A percentile compares a stretch with the other conserved stretches of the same genome.
Conservation (phyloP, 1,284 basidiomycete species). For the Sporisorium graminicola region DNA sequence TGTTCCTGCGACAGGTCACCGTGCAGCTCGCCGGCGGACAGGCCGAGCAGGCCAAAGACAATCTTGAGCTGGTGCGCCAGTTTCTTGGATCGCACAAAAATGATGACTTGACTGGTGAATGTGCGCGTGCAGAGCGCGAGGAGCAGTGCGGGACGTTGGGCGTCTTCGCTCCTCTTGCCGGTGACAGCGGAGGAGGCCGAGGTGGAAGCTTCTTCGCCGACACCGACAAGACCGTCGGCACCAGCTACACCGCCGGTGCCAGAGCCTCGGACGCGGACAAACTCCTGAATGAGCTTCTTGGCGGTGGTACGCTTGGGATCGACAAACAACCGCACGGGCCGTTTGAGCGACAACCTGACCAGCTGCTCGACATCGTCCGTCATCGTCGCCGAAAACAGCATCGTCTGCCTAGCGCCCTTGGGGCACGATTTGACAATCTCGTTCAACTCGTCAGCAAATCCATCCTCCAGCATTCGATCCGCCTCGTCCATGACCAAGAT, state of each 20-base stretch:
- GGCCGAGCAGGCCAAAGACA: constrained; percentile 87
- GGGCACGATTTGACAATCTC: constrained; percentile 95
- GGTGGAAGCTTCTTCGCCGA: constrained; percentile 79
- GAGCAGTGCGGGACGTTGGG: constrained; percentile 92
- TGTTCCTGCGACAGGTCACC: constrained; percentile 98
- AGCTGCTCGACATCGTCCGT: constrained; percentile 93
- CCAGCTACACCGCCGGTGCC: constrained; percentile 48
- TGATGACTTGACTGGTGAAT: constrained; percentile 91
- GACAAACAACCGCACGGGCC: constrained; percentile 84
- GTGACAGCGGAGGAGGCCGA: neutral
- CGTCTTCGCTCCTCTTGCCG: constrained; percentile 76
- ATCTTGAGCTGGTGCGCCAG: constrained; percentile 97
- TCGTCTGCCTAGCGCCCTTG: constrained; percentile 70
- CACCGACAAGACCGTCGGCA: constrained; percentile 78
- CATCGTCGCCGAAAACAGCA: constrained; percentile 99
- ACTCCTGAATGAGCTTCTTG: constrained; percentile 92
- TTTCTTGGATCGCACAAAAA: constrained; percentile 99
- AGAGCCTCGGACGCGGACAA: constrained; percentile 71
- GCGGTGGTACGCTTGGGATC: constrained; percentile 92
- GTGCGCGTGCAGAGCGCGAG: constrained; percentile 90
- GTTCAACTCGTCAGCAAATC: constrained; percentile 94
- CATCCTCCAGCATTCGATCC: constrained; percentile 96
- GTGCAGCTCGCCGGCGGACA: constrained; percentile 89
- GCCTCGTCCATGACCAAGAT: constrained; percentile 99
- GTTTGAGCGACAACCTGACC: constrained; percentile 90